Conservation (phyloP, 2,329 filamentous ascomycete species). For the Dactylellina sp. region DNA sequence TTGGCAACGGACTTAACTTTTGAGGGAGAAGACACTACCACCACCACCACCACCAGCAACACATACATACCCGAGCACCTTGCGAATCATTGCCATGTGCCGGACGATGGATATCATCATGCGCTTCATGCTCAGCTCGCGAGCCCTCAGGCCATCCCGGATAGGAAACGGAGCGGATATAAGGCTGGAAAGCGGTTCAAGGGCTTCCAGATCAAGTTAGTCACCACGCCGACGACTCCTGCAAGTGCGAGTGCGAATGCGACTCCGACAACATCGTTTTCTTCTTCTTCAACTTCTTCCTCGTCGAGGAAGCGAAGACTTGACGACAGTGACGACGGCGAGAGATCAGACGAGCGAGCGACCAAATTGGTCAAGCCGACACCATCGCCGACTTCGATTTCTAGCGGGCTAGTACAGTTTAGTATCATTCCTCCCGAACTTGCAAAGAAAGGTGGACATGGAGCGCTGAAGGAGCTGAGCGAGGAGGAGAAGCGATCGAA, state of each 20-base stretch:
- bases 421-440: constrained; percentile 50
- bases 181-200: constrained; percentile 46
- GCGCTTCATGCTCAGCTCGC: constrained; percentile 20
- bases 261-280: background rate
- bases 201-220: constrained; percentile 49
- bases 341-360: constrained; percentile 17
- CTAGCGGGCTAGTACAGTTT: constrained; percentile 39
- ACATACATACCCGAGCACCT: constrained; percentile 35
- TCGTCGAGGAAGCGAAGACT: constrained; percentile 33
- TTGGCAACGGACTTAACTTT: constrained; percentile 52
- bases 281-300: too few relatives aligned
- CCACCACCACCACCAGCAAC: constrained; percentile 37
- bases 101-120: constrained; percentile 25
- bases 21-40: constrained; percentile 25
- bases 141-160: constrained; percentile 15
- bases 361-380: constrained; percentile 32
- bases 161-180: constrained; percentile 29
- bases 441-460: constrained; percentile 46
- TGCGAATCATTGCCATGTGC: constrained; percentile 19
- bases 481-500: constrained; percentile 49
- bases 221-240: constrained; percentile 30
- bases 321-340: constrained; percentile 27
- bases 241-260: constrained; percentile 14
- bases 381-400: constrained; percentile 24
- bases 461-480: constrained; percentile 49